Evolutionary conservation across 306 rosid species (phyloP).

Genomic region (Rosa persica): DNA sequence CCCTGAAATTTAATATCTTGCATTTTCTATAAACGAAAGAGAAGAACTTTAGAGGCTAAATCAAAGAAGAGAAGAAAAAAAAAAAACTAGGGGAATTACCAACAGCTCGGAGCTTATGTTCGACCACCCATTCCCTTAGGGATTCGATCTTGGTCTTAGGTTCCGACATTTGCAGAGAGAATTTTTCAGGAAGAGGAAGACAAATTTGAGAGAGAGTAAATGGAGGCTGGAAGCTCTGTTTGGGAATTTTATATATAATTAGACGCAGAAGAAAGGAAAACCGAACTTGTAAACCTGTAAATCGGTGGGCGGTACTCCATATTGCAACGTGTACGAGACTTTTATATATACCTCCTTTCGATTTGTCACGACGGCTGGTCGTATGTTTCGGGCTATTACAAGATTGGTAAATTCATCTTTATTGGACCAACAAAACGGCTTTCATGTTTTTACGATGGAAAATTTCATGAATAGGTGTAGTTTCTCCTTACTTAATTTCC

Average conservation of each 20-base stretch:
- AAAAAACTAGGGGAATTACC: slow-evolving; percentile 43
- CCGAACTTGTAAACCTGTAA: slow-evolving; percentile 39
- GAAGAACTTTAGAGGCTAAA: neutral
- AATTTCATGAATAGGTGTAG: no score
- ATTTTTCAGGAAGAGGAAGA: neutral
- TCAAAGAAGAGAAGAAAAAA: neutral
- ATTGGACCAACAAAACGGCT: no score
- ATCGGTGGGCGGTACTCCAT: slow-evolving; percentile 24
- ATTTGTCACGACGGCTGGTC: neutral
- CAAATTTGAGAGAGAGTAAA: neutral
- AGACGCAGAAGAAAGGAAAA: slow-evolving; percentile 27
- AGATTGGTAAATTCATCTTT: no score
- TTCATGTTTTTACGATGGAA: no score
- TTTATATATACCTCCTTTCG: neutral
- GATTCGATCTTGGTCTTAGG: slow-evolving; percentile 61
- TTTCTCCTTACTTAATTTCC: no score
- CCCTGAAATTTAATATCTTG: neutral
- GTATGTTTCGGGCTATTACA: neutral
- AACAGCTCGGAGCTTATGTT: slow-evolving; percentile 91
- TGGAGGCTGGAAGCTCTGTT: neutral
- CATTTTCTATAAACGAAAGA: neutral
- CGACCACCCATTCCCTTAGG: slow-evolving; percentile 70
- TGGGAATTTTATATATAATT: neutral
- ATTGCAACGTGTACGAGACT: neutral
- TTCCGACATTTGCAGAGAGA: slow-evolving; percentile 58